Conservation (phyloP, 1,284 basidiomycete species). For the Schizophyllum amplum region DNA sequence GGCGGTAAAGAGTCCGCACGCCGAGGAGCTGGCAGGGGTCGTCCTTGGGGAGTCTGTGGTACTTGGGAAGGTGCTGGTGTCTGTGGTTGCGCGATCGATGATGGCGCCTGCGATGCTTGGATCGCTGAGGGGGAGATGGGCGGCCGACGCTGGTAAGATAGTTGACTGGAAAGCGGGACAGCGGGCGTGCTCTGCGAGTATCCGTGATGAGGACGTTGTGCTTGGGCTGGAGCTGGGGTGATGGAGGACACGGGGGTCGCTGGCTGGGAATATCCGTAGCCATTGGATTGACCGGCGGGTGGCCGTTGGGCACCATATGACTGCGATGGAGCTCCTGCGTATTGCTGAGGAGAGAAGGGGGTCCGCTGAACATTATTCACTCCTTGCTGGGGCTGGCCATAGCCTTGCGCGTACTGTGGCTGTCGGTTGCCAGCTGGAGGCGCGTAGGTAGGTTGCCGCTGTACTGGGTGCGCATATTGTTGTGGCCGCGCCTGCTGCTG, state of each 20-base stretch:
- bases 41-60: conserved; percentile 3
- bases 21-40: conserved; percentile 10
- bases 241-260: neutral
- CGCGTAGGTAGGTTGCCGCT: conserved; percentile 10
- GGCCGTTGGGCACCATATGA: neutral
- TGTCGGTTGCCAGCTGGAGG: conserved; percentile 4
- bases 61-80: conserved; percentile 2
- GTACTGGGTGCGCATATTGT: conserved; percentile 4
- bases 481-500: neutral
- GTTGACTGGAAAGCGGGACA: conserved; percentile 8
- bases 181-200: conserved; percentile 10
- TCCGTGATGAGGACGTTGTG: conserved; percentile 4
- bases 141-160: neutral
- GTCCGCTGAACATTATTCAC: neutral
- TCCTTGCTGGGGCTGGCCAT: neutral
- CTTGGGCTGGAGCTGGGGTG: conserved; percentile 8
- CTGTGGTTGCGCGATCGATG: neutral
- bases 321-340: neutral
- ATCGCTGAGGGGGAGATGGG: neutral
- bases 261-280: neutral
- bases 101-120: conserved; percentile 6
- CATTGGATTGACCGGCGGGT: neutral
- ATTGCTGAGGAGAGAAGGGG: conserved; percentile 9
- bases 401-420: neutral
- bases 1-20: conserved; percentile 13